phyloP scores from a whole-genome alignment of 2,329 filamentous ascomycete species.

The Colletotrichum shisoi region DNA sequence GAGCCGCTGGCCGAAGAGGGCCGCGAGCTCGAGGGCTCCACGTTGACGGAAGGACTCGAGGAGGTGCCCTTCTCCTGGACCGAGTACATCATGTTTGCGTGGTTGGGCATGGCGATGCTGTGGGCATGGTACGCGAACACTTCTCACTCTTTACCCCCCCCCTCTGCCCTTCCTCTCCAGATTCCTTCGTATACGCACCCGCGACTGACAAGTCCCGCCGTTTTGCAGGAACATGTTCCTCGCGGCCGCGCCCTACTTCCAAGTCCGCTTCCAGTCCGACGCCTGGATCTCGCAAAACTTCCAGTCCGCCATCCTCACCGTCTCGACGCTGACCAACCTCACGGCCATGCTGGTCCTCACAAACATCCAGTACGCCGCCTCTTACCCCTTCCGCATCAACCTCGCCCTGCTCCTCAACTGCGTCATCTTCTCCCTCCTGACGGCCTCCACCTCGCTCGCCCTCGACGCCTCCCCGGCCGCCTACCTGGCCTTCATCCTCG shows the following conservation, averaged over 20 bases:
- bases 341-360: conserved; percentile 77
- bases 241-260: conserved; percentile 92
- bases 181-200: not conserved
- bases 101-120: conserved; percentile 91
- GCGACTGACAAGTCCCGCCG: conserved; percentile 8
- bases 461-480: conserved; percentile 65
- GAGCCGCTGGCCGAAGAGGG: conserved; percentile 44
- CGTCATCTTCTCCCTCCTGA: conserved; percentile 77
- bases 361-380: conserved; percentile 80
- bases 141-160: not conserved
- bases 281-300: conserved; percentile 80
- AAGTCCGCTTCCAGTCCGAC: conserved; percentile 76
- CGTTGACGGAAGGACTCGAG: conserved; percentile 46
- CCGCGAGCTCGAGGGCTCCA: conserved; percentile 44
- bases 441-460: conserved; percentile 78
- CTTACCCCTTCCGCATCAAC: conserved; percentile 87
- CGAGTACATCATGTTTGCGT: conserved; percentile 84
- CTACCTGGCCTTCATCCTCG: conserved; percentile 84
- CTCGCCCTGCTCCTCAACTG: conserved; percentile 78
- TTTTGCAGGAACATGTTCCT: conserved; percentile 91
- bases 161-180: not conserved
- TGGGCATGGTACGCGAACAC: conserved; percentile 82
- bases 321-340: conserved; percentile 86
- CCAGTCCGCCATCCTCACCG: conserved; percentile 86
- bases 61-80: conserved; percentile 77